Percentiles rank a stretch among this genome's conserved stretches.
phyloP scores from a whole-genome alignment of 768 basidiomycete genomes.

The Trichaptum fuscoviolaceum region DNA sequence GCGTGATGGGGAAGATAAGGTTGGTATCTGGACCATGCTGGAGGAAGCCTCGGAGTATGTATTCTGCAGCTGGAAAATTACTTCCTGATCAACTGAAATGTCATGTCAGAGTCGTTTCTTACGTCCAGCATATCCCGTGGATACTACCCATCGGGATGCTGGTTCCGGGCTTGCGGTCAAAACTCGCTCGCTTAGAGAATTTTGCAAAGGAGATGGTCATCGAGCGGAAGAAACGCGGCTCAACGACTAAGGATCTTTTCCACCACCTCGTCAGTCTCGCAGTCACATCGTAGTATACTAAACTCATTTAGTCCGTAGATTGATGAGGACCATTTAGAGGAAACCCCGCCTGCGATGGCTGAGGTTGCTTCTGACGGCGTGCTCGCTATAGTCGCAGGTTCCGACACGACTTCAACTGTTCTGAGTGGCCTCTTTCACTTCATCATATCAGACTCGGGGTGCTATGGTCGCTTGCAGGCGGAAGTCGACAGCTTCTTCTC shows the following conservation, averaged over 20 bases:
- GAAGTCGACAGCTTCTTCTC: constrained; percentile 38
- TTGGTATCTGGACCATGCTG: constrained; percentile 38
- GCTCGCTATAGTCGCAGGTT: constrained; percentile 39
- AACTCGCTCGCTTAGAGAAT: not conserved
- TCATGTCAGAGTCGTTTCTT: constrained; percentile 38
- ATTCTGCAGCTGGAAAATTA: too few species aligned
- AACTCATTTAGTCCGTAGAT: constrained; percentile 22
- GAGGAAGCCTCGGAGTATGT: constrained; percentile 41
- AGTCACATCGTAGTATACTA: constrained; percentile 37
- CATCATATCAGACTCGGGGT: constrained; percentile 33
- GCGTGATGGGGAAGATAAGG: constrained; percentile 32
- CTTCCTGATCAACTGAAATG: too few species aligned
- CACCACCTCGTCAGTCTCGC: constrained; percentile 35
- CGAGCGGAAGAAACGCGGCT: constrained; percentile 3
- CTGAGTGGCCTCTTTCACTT: constrained; percentile 35
- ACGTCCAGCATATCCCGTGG: constrained; percentile 46
- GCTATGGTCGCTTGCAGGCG: constrained; percentile 30
- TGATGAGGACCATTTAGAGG: constrained; percentile 33
- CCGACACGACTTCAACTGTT: constrained; percentile 41
- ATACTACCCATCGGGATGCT: not conserved
- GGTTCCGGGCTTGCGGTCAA: not conserved
- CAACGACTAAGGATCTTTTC: constrained; percentile 25
- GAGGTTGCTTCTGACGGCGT: constrained; percentile 31
- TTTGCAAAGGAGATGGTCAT: constrained; percentile 23
- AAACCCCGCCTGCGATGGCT: constrained; percentile 23